Percentiles rank a stretch among this genome's conserved stretches.
These are phyloP conservation scores for Aspergillus brasiliensis DNA, from an alignment of 2,329 filamentous ascomycete genomes.

Conservation along the genomic window DNA sequence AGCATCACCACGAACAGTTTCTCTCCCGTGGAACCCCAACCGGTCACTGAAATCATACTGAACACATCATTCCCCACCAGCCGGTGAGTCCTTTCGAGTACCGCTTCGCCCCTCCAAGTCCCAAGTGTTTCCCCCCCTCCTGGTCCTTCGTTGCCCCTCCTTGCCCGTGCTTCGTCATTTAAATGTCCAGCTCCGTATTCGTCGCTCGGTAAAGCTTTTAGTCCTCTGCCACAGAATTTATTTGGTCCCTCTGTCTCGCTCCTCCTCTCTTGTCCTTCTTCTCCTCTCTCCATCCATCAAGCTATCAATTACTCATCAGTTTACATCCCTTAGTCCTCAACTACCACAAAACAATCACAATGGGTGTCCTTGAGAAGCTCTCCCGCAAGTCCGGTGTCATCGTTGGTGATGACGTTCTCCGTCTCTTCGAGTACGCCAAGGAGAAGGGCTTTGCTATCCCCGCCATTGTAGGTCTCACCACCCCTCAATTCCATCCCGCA, in stretches of 20 bases:
- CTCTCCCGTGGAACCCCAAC: constrained; percentile 6
- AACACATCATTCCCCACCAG: constrained; percentile 39
- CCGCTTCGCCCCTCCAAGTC: constrained; percentile 25
- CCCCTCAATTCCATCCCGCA: background rate
- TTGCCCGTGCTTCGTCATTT: constrained; percentile 14
- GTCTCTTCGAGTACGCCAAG: constrained; percentile 86
- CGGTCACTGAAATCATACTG: constrained; percentile 36
- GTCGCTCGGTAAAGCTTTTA: constrained; percentile 29
- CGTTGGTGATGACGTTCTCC: constrained; percentile 66
- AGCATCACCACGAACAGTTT: constrained; percentile 1
- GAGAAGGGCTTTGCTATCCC: constrained; percentile 87
- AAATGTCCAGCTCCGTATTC: constrained; percentile 25
- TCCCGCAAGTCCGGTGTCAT: constrained; percentile 68
- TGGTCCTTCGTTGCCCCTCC: constrained; percentile 14
- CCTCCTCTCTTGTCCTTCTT: constrained; percentile 11
- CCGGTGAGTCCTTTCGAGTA: constrained; percentile 37
- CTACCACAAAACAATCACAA: constrained; percentile 31
- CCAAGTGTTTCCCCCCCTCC: constrained; percentile 14
- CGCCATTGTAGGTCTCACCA: constrained; percentile 62
- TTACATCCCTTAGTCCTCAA: constrained; percentile 1
- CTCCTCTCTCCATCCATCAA: constrained; percentile 8
- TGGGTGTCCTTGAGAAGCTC: constrained; percentile 57
- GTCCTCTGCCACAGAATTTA: constrained; percentile 15
- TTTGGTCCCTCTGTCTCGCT: constrained; percentile 11
- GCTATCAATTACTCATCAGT: constrained; percentile 8